Conservation (phyloP, 225 moss, liverwort and hornwort species). For the Neckera pumila region DNA sequence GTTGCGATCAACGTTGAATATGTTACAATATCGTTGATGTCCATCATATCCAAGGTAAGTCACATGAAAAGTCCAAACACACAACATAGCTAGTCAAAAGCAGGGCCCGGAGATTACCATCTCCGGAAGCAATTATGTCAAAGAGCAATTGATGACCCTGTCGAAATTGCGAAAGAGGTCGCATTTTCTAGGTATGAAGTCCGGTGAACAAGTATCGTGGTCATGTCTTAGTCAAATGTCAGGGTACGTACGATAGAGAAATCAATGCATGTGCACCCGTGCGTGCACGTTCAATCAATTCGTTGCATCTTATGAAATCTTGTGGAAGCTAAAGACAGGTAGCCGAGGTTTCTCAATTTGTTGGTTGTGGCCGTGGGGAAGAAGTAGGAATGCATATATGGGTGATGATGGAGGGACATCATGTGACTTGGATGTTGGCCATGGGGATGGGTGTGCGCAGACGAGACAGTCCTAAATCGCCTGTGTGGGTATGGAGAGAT, state of each 20-base stretch:
- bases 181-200: neutral
- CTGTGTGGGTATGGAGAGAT: slow-evolving; percentile 46
- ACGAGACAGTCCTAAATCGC: slow-evolving; percentile 7
- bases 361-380: neutral
- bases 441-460: slow-evolving; percentile 12
- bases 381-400: neutral
- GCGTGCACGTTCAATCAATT: neutral
- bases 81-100: neutral
- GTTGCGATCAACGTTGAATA: neutral
- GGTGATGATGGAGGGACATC: neutral
- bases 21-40: neutral
- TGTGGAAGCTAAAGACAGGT: neutral
- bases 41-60: neutral
- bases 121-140: neutral
- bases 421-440: neutral
- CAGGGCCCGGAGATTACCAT: neutral
- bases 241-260: neutral
- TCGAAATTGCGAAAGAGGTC: neutral
- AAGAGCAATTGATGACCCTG: neutral
- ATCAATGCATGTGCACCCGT: neutral
- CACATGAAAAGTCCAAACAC: neutral
- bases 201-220: neutral
- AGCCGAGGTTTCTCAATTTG: neutral
- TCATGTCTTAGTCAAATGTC: neutral
- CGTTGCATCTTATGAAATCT: neutral